A percentile compares a stretch with the other conserved stretches of the same genome.
Evolutionary conservation across 805 yeast genomes (phyloP).

Genomic region (Yueomyces sp.): DNA sequence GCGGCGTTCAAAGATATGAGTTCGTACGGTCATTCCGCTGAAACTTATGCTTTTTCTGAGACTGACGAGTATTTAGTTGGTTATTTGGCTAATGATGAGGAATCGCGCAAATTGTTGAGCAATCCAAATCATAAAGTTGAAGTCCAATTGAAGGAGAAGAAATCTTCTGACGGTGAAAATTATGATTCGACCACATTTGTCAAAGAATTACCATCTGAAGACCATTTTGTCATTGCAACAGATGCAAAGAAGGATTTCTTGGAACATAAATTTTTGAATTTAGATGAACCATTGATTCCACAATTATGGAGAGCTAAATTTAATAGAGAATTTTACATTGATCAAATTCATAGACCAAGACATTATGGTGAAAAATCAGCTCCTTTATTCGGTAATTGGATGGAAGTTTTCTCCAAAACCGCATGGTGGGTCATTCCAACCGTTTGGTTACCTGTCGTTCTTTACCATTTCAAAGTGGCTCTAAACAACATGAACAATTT

Average conservation of each 20-base stretch:
- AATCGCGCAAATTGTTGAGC: slow-evolving; percentile 55
- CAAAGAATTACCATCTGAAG: slow-evolving; percentile 56
- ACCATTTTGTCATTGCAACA: slow-evolving; percentile 62
- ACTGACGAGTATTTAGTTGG: slow-evolving; percentile 77
- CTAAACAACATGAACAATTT: slow-evolving; percentile 31
- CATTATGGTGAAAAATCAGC: slow-evolving; percentile 98
- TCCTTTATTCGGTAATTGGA: slow-evolving; percentile 83
- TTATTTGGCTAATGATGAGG: slow-evolving; percentile 67
- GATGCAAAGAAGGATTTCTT: slow-evolving; percentile 58
- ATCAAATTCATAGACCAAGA: slow-evolving; percentile 95
- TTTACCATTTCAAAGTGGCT: slow-evolving; percentile 49
- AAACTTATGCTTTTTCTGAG: slow-evolving; percentile 26
- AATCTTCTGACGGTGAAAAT: slow-evolving; percentile 14
- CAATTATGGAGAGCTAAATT: slow-evolving; percentile 71
- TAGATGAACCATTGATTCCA: slow-evolving; percentile 63
- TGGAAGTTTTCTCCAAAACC: slow-evolving; percentile 83
- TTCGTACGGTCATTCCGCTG: slow-evolving; percentile 77
- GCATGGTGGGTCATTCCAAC: slow-evolving; percentile 91
- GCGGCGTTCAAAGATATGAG: slow-evolving; percentile 32
- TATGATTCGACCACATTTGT: slow-evolving; percentile 42
- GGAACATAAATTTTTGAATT: slow-evolving; percentile 77
- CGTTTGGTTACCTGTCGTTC: slow-evolving; percentile 76
- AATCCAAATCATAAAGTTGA: slow-evolving; percentile 51
- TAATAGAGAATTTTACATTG: slow-evolving; percentile 80
- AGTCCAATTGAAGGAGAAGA: slow-evolving; percentile 31